Base-by-base conservation (phyloP, 441 rosid species). In the Jatropha multifida region DNA sequence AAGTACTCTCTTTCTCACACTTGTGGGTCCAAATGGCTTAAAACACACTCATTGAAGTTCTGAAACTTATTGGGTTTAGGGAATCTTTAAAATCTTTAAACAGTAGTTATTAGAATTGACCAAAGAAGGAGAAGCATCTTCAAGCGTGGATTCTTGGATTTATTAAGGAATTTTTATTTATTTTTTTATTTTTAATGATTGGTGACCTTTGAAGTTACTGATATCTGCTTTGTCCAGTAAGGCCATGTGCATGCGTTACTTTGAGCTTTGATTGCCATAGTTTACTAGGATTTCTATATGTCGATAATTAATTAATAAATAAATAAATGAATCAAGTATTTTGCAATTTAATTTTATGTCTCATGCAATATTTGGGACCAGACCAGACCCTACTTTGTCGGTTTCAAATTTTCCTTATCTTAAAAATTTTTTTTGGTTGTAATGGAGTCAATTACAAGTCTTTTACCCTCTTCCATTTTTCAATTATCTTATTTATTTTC, bases 41-140 rank as follows among this genome's bases (percentile, higher is more conserved):
- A 72, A 83, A 83, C 92, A 85, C 81, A 89, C 89, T 90, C 94
- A 85, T 90, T 84, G 82, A 84, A 77, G 66, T 80, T 80, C 84
- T 77, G 63, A 80, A 84, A 67, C 73, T 83, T 44, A 44, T 44
- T 72, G 65, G 68, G 11, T 61, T 49, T 38, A 27, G 51, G 40
- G 76, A 70, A 62, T 78, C 72, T 73, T 63, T 63, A 60, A 32
- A 54, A n/a, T 20, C 72, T 74, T 70, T 69, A 74, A 80, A 76
- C 67, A 75, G 60, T 67, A 41, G 52, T 46, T 56, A 75, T 13
- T 15, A 51, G 14, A 40, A 38, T 65, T 65, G 76, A 74, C 64
- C 41, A 54, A 65, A 73, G 61, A 14, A 69, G 32, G 23, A 54
- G 46, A 37, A 38, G 51, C 42, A 8, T 58, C 15, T 26, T 26